Percentiles rank a stretch among this genome's conserved stretches.
These are phyloP conservation scores for Aspergillus flavus DNA, from an alignment of 2,329 filamentous ascomycete species.

Conservation along the genomic window DNA sequence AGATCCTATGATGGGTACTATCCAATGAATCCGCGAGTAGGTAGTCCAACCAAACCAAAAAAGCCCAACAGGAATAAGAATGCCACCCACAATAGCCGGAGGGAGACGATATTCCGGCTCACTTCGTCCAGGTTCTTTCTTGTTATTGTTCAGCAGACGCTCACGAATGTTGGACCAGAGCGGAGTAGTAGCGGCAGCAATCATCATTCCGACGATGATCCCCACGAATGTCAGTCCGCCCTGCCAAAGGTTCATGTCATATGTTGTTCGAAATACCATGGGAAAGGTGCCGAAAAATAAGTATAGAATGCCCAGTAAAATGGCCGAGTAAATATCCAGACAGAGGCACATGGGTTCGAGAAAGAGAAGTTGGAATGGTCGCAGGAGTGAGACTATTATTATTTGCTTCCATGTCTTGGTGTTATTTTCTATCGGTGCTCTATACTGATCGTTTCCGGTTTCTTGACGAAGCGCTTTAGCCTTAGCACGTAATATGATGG, in stretches of 20 bases:
- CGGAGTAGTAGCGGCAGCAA: conserved; percentile 38
- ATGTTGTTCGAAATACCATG: conserved; percentile 70
- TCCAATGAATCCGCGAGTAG: background rate
- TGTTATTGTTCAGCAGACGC: background rate
- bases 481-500: conserved; percentile 52
- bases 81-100: background rate
- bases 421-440: conserved; percentile 70
- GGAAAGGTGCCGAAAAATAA: conserved; percentile 86
- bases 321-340: conserved; percentile 75
- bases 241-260: conserved; percentile 77
- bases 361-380: conserved; percentile 75
- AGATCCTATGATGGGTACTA: background rate
- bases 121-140: background rate
- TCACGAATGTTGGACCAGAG: background rate
- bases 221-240: conserved; percentile 71
- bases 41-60: background rate
- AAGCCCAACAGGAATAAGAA: background rate
- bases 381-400: conserved; percentile 57
- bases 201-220: conserved; percentile 42
- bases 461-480: conserved; percentile 67
- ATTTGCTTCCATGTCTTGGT: conserved; percentile 57
- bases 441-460: conserved; percentile 72
- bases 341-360: conserved; percentile 81
- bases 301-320: conserved; percentile 80
- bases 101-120: background rate